Conservation (phyloP, 2,329 filamentous ascomycete genomes). For the Fusarium paranaense region DNA sequence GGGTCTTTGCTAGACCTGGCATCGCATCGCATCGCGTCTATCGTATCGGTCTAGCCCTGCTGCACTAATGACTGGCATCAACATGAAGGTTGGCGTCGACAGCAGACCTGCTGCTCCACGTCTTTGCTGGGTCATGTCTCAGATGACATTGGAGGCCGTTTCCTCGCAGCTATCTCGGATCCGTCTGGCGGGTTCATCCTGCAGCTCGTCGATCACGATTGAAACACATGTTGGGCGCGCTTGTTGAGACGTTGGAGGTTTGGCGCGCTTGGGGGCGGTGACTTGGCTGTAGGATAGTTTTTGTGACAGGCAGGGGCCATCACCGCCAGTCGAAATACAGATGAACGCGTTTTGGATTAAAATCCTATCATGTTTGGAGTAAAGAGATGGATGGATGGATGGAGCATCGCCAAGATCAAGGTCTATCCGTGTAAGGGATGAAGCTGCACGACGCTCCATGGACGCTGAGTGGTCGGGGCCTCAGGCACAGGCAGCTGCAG, state of each 20-base stretch:
- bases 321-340: not conserved
- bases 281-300: slow-evolving; percentile 3
- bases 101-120: slow-evolving; percentile 6
- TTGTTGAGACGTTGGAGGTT: slow-evolving; percentile 19
- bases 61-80: slow-evolving; percentile 22
- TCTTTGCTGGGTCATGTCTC: not conserved
- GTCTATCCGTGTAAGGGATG: not conserved
- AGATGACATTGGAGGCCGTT: not conserved
- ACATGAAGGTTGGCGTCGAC: not conserved
- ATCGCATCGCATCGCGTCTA: slow-evolving; percentile 17
- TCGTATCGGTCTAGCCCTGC: not conserved
- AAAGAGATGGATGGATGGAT: not conserved
- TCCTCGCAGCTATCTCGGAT: not conserved
- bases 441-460: not conserved
- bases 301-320: slow-evolving; percentile 1
- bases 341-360: not conserved
- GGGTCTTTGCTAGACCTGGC: not conserved
- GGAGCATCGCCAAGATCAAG: not conserved
- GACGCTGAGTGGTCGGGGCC: slow-evolving; percentile 16
- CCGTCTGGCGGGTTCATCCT: slow-evolving; percentile 7
- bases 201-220: slow-evolving; percentile 11
- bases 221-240: slow-evolving; percentile 19
- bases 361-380: not conserved
- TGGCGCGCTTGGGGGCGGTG: slow-evolving; percentile 3
- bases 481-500: slow-evolving; percentile 24